Base-by-base conservation (phyloP, 2,329 filamentous ascomycete genomes). In the Penicillium sp. region DNA sequence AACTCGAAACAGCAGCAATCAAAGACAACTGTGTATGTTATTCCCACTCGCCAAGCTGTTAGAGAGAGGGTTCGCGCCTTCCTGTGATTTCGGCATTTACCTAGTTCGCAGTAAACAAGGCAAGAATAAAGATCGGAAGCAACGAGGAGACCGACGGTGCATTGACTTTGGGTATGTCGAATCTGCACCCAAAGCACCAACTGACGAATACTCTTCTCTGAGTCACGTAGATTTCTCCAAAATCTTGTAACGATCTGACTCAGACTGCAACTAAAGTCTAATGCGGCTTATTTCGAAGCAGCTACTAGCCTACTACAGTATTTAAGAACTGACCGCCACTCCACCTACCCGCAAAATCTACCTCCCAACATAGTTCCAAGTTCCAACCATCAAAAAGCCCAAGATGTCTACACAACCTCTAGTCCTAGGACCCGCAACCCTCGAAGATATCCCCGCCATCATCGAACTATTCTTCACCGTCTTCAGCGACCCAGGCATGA, bases 391-490 rank as follows among this genome's bases (percentile, higher is more conserved):
- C 22, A 12, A 9, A 10, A 34, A 11, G n/a, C 29, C 25, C 38
- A 51, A 29, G 12, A 42, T 48, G 28, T 22, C 31, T 29, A 28
- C 22, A n/a, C 16, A 31, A 27, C 13, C 42, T 51, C 12, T 31
- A 36, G 12, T 38, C 22, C 25, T 60, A n/a, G 48, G 60, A 25
- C 47, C 41, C 10, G 54, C 50, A 2, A 61, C 63, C 0, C 3
- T 55, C 13, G 52, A 62, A 3, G 64, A 68, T 25, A 36, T 63
- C 36, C 56, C 58, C 3, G 48, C 55, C 13, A 51, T 66, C 9
- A 58, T 52, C 1, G 52, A 59, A 2, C 36, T 66, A 19, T 66
- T 58, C 58, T 65, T 57, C 41, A 50, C 46, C 7, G 57, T 57
- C 14, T 68, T 68, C 56, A 55, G 33, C 25, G 50, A 55, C 28